phyloP scores from a whole-genome alignment of 139 green algal species.

The Coccomyxa sp. region DNA sequence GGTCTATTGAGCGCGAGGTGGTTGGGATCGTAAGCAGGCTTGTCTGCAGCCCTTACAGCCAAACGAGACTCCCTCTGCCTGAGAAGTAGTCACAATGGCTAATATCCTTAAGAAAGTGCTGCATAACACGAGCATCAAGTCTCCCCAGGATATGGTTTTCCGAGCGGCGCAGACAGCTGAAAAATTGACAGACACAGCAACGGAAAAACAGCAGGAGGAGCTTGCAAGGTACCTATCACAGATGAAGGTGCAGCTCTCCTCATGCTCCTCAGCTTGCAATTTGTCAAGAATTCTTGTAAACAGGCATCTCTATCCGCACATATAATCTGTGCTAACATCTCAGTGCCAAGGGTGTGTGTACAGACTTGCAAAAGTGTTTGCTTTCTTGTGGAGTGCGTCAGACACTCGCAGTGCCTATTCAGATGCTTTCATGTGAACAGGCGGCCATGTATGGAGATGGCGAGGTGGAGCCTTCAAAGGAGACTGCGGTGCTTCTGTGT shows the following conservation, averaged over 20 bases:
- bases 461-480: slow-evolving; percentile 53
- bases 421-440: slow-evolving; percentile 28
- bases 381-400: no score
- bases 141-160: slow-evolving; percentile 13
- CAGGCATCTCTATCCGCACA: no score
- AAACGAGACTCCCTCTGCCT: no score
- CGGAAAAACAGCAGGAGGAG: slow-evolving; percentile 27
- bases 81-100: slow-evolving; percentile 4
- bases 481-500: slow-evolving; percentile 52
- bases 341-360: background rate
- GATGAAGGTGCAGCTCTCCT: slow-evolving; percentile 45
- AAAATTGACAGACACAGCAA: background rate
- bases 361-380: no score
- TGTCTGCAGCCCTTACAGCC: no score
- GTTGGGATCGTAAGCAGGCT: no score
- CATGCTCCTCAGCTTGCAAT: no score
- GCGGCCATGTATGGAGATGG: slow-evolving; percentile 66
- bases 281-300: no score
- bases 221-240: slow-evolving; percentile 39
- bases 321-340: no score
- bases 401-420: background rate
- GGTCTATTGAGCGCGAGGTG: no score
- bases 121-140: slow-evolving; percentile 22
- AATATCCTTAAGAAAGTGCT: slow-evolving; percentile 26
- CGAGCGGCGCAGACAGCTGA: slow-evolving; percentile 7